Conservation (phyloP, 805 yeast species). For the Middelhovenomyces tepae region DNA sequence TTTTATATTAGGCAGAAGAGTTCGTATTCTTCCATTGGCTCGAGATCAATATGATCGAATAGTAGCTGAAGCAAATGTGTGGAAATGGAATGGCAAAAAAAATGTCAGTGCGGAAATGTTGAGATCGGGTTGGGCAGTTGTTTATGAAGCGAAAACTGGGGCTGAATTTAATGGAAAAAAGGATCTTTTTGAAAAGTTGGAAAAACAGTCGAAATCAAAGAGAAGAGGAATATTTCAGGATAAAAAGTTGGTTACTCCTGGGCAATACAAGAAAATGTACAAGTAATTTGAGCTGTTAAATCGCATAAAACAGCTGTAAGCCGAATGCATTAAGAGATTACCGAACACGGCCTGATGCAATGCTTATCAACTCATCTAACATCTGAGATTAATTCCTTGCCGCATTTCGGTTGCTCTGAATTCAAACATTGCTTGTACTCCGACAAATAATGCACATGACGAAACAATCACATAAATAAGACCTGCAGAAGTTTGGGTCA, state of each 20-base stretch:
- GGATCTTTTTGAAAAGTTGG: conserved; percentile 47
- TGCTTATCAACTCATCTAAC: conserved; percentile 32
- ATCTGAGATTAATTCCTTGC: conserved; percentile 71
- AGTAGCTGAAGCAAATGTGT: conserved; percentile 63
- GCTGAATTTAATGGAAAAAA: conserved; percentile 85
- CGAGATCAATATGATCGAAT: conserved; percentile 85
- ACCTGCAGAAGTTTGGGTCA: conserved; percentile 68
- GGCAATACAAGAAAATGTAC: conserved; percentile 50
- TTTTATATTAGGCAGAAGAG: conserved; percentile 55
- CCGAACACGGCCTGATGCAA: conserved; percentile 4
- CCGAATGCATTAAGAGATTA: background rate
- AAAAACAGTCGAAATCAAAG: conserved; percentile 46
- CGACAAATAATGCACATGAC: conserved; percentile 64
- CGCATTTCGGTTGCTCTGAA: conserved; percentile 79
- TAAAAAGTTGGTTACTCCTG: conserved; percentile 57
- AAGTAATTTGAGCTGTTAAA: conserved; percentile 4
- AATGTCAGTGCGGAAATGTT: conserved; percentile 89
- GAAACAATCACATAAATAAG: conserved; percentile 50
- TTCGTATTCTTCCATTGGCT: conserved; percentile 69
- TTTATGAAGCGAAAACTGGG: conserved; percentile 72
- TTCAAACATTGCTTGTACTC: conserved; percentile 91
- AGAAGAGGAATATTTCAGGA: conserved; percentile 59
- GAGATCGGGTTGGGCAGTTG: conserved; percentile 70
- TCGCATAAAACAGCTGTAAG: background rate
- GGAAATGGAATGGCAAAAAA: conserved; percentile 57